A percentile compares a stretch with the other conserved stretches of the same genome.
Evolutionary conservation across 176 grass and related monocot genomes (phyloP).

Genomic region (Eremochloa ophiuroides): DNA sequence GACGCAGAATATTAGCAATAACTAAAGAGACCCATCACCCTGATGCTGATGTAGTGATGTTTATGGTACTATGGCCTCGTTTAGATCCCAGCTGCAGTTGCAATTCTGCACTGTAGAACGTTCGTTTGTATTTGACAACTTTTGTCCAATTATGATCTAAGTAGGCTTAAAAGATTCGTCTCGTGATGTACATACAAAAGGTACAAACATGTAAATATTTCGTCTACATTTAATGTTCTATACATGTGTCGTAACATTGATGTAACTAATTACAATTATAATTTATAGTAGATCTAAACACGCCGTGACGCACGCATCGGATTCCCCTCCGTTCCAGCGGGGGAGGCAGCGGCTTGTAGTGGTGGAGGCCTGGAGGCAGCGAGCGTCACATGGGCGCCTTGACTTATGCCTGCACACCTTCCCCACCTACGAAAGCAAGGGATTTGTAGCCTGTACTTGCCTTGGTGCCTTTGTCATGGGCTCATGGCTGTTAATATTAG

Average conservation of each 20-base stretch:
- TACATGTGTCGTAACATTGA: too few relatives aligned
- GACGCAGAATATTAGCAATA: background rate
- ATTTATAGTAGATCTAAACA: too few relatives aligned
- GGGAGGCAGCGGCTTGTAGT: background rate
- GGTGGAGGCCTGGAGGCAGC: background rate
- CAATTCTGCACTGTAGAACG: too few relatives aligned
- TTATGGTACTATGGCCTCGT: too few relatives aligned
- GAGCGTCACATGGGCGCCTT: slow-evolving; percentile 39
- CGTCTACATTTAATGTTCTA: too few relatives aligned
- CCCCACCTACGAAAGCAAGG: slow-evolving; percentile 30
- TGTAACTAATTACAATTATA: too few relatives aligned
- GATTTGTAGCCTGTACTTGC: slow-evolving; percentile 25
- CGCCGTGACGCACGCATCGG: slow-evolving; percentile 24
- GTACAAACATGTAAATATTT: too few relatives aligned
- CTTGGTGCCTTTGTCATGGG: background rate
- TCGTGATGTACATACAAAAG: too few relatives aligned
- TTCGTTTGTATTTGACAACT: too few relatives aligned
- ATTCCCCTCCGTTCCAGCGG: slow-evolving; percentile 14
- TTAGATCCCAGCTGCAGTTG: too few relatives aligned
- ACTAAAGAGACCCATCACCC: background rate
- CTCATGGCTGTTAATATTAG: background rate
- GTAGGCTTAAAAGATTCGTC: too few relatives aligned
- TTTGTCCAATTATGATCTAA: too few relatives aligned
- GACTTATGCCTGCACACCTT: slow-evolving; percentile 20
- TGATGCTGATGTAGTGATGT: background rate